Base-by-base conservation (phyloP, 1,284 basidiomycete genomes). In the Ceratobasidium theobromae region DNA sequence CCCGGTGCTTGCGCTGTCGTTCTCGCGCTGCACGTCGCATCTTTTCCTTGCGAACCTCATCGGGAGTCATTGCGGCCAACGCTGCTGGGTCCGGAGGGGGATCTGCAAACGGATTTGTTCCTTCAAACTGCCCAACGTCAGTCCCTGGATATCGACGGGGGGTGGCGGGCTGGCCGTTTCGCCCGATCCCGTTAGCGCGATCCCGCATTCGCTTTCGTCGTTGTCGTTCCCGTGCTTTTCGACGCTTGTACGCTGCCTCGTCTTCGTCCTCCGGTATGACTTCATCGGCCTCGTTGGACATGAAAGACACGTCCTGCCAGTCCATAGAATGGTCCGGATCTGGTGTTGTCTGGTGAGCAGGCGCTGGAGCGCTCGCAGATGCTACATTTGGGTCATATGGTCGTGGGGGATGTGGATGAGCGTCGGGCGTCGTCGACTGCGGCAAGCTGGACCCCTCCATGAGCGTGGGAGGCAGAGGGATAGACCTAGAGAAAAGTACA, bases 211-310 rank as follows among this genome's bases (percentile, higher is more conserved):
- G 84, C 75, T 91, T 91, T 69, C 87, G 76, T 48, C 89, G 82
- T 74, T 91, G 89, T 66, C 88, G 80, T 75, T 91, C 88, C 51
- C 88, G 87, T 0, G 89, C 88, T 75, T 91, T 91, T 79, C 88
- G 87, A 69, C 89, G 82, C 73, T 90, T 90, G 35, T 70, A 67
- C 57, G 70, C 69, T 28, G 69, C 66, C 38, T 68, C 68, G 66
- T 70, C 69, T n/a, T 68, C 67, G 60, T 64, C 60, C 33, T 28
- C 35, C 1, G 60, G 60, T 14, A 64, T 53, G 49, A 45, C 25
- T 49, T 64, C 60, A 45, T 38, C 45, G 45, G 57, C 30, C 45
- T 48, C 57, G 49, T 52, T 64, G 4, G 60, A 52, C 25, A 53
- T 53, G 27, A 64, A 64, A 18, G 60, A 52, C 6, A 51, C 46